Conservation (phyloP, 345 rosid species). For the Eucalyptus curtisii region DNA sequence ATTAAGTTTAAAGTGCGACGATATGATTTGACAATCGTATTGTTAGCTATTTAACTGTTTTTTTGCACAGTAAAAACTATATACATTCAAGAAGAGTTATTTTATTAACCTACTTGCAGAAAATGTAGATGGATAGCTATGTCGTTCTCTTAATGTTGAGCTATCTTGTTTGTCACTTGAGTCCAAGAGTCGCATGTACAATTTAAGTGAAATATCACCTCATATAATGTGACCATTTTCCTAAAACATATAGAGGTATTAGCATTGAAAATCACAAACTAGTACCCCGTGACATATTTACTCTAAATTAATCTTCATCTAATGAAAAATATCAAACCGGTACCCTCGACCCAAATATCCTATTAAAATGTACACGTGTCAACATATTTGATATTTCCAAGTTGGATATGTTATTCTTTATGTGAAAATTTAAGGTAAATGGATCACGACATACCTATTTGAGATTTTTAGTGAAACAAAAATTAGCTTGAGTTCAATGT, state of each 20-base stretch:
- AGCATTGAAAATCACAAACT: not conserved
- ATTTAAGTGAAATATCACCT: not conserved
- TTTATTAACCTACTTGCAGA: not conserved
- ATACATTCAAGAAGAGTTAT: not conserved
- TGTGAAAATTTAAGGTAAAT: too few relatives aligned
- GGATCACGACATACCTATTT: too few relatives aligned
- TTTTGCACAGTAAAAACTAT: not conserved
- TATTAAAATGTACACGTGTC: not conserved
- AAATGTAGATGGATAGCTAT: not conserved
- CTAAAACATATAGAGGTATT: not conserved
- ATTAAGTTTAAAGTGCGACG: not conserved
- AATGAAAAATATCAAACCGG: not conserved
- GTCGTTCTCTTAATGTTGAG: not conserved
- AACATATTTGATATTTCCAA: not conserved
- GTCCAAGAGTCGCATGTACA: not conserved
- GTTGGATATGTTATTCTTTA: not conserved
- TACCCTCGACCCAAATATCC: not conserved
- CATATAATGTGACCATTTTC: not conserved
- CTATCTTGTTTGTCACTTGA: not conserved
- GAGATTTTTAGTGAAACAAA: too few relatives aligned
- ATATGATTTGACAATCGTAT: not conserved
- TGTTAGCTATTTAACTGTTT: not conserved
- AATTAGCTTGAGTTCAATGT: too few relatives aligned
- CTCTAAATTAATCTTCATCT: not conserved
- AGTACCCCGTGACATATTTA: not conserved